phyloP scores from a whole-genome alignment of 306 rosid genomes.

The Styphnolobium japonicum region DNA sequence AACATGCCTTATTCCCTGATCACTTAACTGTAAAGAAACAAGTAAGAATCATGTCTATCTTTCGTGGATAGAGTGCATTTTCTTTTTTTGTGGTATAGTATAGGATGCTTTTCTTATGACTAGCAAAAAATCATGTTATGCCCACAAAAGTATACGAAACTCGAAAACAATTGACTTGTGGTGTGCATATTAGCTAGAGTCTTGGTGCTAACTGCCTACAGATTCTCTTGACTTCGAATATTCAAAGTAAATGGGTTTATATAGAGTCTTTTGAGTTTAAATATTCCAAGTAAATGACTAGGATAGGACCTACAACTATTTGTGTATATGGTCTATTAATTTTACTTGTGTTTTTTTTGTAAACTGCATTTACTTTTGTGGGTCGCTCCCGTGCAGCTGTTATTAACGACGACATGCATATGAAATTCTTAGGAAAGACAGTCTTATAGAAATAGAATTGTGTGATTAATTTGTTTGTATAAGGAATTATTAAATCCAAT shows the following conservation, averaged over 20 bases:
- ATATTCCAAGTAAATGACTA: background rate
- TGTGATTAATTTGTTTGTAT: no score
- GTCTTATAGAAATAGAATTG: no score
- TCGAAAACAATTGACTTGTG: background rate
- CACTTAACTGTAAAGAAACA: background rate
- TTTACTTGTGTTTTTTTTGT: no score
- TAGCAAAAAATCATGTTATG: background rate
- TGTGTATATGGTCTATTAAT: no score
- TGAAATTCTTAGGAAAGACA: no score
- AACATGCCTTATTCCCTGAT: no score
- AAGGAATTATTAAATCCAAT: no score
- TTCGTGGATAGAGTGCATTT: background rate
- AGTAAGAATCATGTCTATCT: background rate
- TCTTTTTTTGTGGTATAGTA: background rate
- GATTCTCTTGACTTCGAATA: background rate
- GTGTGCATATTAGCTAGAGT: background rate
- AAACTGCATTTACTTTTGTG: no score
- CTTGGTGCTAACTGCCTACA: background rate
- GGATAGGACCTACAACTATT: no score
- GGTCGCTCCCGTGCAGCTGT: no score
- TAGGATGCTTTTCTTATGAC: background rate
- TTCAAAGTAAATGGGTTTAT: background rate
- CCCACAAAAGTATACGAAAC: no score
- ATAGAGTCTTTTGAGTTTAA: background rate
- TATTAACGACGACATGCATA: no score